Base-by-base conservation (phyloP, 192 early-diverging fungal genomes). In the Coemansia sp. region DNA sequence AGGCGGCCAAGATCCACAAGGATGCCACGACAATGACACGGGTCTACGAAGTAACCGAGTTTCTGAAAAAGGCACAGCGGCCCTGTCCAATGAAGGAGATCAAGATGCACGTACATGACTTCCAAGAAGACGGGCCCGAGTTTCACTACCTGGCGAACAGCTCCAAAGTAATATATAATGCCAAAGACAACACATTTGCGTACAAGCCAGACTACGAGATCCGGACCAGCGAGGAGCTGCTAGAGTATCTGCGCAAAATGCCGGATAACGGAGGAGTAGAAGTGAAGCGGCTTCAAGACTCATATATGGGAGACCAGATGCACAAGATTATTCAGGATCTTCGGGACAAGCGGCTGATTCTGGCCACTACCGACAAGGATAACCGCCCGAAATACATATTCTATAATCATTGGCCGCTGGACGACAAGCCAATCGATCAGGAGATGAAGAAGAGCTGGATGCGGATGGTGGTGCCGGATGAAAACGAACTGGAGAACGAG, bases 201-300 rank as follows among this genome's bases (percentile, higher is more conserved):
- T 92, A 90, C 68, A 87, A 86, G 78, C 89, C 89, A 43, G 83
- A 83, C 40, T 91, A 80, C 56, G 81, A 87, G 28, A 85, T 91
- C 49, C 80, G 81, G 45, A 79, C 73, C 30, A 84, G 84, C 30
- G 87, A 90, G 11, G 91, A 91, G 50, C 69, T 93, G 18, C 49
- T 91, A 8, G 66, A 72, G 16, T 66, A 89, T 14, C 58, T 93
- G 42, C 62, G 75, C 30, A 57, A 61, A n/a, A 77, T 79, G 32
- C 65, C 74, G 20, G 81, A 82, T 40, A 60, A 82, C 40, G 68
- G 71, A 5, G 91, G 87, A 1, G 82, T 89, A 67, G 88, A 90
- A 37, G 84, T 84, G 38, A 88, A 87, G 59, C 85, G 83, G 26
- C 76, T 93, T 12, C 80, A 81, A 34, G 89, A 93, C 45, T 90